phyloP scores from a whole-genome alignment of 1,284 basidiomycete genomes.

The Ceratobasidium sp. region DNA sequence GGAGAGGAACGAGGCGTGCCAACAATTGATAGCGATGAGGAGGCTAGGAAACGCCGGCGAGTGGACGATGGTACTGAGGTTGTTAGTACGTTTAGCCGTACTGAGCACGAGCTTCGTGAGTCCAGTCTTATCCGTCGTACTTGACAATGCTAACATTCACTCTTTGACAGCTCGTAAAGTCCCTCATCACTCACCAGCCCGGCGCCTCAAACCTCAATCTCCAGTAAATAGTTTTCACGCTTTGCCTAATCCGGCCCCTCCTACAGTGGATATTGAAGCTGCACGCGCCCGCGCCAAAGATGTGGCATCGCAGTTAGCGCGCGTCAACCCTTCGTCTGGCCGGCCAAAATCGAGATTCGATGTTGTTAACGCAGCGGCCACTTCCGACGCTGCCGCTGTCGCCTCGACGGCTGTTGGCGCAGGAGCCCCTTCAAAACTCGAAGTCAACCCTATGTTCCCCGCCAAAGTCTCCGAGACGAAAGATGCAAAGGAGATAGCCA shows the following conservation, averaged over 20 bases:
- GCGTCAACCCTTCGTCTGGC: not conserved
- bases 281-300: conserved; percentile 29
- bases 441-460: not conserved
- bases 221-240: conserved; percentile 16
- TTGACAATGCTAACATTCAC: not conserved
- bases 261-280: conserved; percentile 29
- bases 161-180: conserved; percentile 30
- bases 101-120: conserved; percentile 33
- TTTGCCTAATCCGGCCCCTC: not conserved
- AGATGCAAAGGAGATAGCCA: not conserved
- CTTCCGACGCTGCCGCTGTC: not conserved
- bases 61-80: conserved; percentile 27
- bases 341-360: conserved; percentile 27
- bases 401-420: not conserved
- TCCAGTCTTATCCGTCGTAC: not conserved
- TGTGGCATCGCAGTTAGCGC: conserved; percentile 21
- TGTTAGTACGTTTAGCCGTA: not conserved
- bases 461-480: not conserved
- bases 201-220: conserved; percentile 22
- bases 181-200: conserved; percentile 27
- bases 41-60: conserved; percentile 30
- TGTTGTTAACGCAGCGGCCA: not conserved
- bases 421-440: not conserved
- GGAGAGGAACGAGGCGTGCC: not conserved
- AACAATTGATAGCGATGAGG: conserved; percentile 8